phyloP scores from a whole-genome alignment of 2,329 filamentous ascomycete species.

The Xylaria sp. region DNA sequence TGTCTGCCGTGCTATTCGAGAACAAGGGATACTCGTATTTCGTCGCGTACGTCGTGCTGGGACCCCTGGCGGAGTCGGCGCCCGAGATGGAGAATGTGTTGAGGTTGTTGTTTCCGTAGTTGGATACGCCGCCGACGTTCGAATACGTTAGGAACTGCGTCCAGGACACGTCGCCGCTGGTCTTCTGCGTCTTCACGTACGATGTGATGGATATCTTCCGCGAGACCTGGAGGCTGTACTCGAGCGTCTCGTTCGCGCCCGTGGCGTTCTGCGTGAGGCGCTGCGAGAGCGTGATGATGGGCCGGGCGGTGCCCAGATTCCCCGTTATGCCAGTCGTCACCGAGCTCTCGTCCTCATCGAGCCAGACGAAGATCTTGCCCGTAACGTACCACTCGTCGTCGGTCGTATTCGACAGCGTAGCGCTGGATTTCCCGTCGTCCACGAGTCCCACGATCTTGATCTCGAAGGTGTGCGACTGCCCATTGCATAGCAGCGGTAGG shows the following conservation, averaged over 20 bases:
- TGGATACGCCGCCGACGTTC: conserved; percentile 59
- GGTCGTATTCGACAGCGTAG: conserved; percentile 64
- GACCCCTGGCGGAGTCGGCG: conserved; percentile 52
- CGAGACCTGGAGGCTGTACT: conserved; percentile 66
- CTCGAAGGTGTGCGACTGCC: conserved; percentile 71
- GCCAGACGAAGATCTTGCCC: conserved; percentile 84
- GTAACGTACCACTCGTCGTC: conserved; percentile 79
- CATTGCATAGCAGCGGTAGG: conserved; percentile 75
- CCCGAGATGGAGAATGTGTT: conserved; percentile 56
- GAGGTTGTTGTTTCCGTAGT: conserved; percentile 47
- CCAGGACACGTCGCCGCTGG: conserved; percentile 61
- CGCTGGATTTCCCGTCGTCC: conserved; percentile 62
- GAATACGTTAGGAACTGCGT: conserved; percentile 66
- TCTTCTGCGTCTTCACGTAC: conserved; percentile 60
- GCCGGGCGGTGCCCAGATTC: conserved; percentile 49
- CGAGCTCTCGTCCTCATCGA: conserved; percentile 67
- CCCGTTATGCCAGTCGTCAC: conserved; percentile 63
- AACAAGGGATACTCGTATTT: conserved; percentile 70
- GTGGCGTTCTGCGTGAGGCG: conserved; percentile 57
- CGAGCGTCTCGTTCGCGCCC: conserved; percentile 68
- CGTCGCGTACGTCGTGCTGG: conserved; percentile 49
- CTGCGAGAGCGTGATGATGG: conserved; percentile 64
- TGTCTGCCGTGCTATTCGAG: conserved; percentile 63
- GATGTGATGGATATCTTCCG: conserved; percentile 67
- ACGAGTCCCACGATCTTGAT: conserved; percentile 74